phyloP scores from a whole-genome alignment of 768 basidiomycete genomes.

The Auricularia sp. region DNA sequence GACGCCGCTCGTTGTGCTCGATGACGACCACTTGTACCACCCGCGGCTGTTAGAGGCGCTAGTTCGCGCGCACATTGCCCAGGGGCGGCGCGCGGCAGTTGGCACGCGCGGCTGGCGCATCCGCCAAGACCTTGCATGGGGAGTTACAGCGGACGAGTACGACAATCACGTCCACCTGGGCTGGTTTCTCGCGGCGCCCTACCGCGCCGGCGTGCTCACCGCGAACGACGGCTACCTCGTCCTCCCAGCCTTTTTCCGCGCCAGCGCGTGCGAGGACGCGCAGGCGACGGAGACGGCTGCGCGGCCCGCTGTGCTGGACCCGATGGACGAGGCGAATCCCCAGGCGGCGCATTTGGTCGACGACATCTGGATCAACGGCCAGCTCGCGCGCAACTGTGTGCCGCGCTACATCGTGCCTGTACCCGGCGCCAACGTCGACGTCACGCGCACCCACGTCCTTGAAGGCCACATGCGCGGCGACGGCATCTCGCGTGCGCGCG shows the following conservation, averaged over 20 bases:
- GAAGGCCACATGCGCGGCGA: background rate
- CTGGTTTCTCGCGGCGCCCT: background rate
- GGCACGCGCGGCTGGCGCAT: conserved; percentile 1
- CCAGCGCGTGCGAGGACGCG: background rate
- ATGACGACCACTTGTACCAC: background rate
- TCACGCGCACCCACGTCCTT: background rate
- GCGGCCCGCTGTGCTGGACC: background rate
- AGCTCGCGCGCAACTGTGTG: background rate
- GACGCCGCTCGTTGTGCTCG: background rate
- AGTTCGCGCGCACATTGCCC: background rate
- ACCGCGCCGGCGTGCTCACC: background rate
- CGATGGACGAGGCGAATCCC: background rate
- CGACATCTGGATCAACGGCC: background rate
- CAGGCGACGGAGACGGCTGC: background rate
- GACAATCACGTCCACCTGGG: background rate
- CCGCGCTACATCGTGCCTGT: conserved; percentile 2
- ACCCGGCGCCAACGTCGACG: background rate
- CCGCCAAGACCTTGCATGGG: background rate
- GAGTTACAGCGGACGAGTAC: background rate
- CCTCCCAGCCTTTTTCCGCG: background rate
- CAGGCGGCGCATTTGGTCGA: background rate
- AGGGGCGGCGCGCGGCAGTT: background rate
- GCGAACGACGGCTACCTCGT: conserved; percentile 1
- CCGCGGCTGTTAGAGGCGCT: background rate
- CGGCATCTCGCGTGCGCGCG: background rate